Conservation (phyloP, 2,329 filamentous ascomycete species). For the Reticulascus tulasneorum region DNA sequence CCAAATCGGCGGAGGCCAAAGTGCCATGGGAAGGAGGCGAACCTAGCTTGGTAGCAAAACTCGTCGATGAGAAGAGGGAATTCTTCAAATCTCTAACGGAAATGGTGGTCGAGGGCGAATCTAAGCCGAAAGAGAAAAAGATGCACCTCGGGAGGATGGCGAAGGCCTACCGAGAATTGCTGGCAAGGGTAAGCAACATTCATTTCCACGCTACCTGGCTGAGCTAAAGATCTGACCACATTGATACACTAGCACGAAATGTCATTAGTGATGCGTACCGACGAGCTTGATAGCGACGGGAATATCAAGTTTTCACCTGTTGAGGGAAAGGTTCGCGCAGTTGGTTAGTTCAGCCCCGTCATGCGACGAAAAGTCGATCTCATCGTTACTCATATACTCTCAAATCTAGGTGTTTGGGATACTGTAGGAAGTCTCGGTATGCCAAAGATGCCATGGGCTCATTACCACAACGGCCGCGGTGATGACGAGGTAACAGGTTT, state of each 20-base stretch:
- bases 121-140: background rate
- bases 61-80: slow-evolving; percentile 1
- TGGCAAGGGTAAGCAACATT: slow-evolving; percentile 1
- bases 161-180: background rate
- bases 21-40: background rate
- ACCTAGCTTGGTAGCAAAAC: background rate
- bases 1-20: background rate
- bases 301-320: background rate
- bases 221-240: too few relatives aligned
- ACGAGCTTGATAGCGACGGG: slow-evolving; percentile 1
- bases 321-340: slow-evolving; percentile 2
- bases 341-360: background rate
- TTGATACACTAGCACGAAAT: slow-evolving; percentile 4
- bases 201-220: background rate
- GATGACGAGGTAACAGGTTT: slow-evolving; percentile 9
- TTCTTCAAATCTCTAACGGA: slow-evolving; percentile 1
- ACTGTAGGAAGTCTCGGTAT: slow-evolving; percentile 42
- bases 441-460: slow-evolving; percentile 12
- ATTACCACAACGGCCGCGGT: slow-evolving; percentile 4
- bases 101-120: too few relatives aligned
- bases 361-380: accelerated
- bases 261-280: slow-evolving; percentile 2
- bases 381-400: accelerated
- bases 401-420: slow-evolving; percentile 41
- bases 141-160: slow-evolving; percentile 6